phyloP scores from a whole-genome alignment of 2,329 filamentous ascomycete species.

The Madurella fahalii region DNA sequence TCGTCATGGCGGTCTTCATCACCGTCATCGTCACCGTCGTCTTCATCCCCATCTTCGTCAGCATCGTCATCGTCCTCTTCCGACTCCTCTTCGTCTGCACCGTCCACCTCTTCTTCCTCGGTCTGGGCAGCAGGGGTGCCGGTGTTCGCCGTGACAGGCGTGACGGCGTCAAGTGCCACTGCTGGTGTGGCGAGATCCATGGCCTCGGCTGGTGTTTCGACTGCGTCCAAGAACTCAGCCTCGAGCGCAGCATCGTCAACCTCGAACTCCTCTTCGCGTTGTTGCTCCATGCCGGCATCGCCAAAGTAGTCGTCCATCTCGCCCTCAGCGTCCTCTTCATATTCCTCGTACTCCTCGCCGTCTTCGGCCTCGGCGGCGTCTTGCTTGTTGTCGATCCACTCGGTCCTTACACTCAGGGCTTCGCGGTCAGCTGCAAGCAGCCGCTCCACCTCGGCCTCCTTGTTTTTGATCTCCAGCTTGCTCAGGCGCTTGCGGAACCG shows the following conservation, averaged over 20 bases:
- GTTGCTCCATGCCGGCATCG: conserved; percentile 26
- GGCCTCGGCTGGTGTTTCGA: conserved; percentile 48
- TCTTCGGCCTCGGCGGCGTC: conserved; percentile 39
- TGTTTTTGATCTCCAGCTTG: conserved; percentile 78
- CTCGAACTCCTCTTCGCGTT: conserved; percentile 31
- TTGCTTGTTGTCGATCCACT: conserved; percentile 56
- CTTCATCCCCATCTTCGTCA: conserved; percentile 48
- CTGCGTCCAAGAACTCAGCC: conserved; percentile 46
- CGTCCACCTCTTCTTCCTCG: conserved; percentile 42
- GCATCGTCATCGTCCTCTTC: conserved; percentile 44
- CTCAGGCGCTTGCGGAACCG: conserved; percentile 80
- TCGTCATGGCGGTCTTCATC: conserved; percentile 53
- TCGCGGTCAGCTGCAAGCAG: conserved; percentile 66
- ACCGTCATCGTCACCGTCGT: conserved; percentile 50
- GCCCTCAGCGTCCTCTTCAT: conserved; percentile 49
- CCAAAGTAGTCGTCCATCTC: conserved; percentile 42
- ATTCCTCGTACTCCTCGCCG: conserved; percentile 48
- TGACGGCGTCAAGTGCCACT: conserved; percentile 39
- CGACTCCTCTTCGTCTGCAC: conserved; percentile 41
- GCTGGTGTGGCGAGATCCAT: conserved; percentile 33
- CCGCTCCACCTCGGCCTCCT: conserved; percentile 73
- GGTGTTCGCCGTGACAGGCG: conserved; percentile 40
- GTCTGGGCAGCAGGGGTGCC: conserved; percentile 40
- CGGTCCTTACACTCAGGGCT: conserved; percentile 56
- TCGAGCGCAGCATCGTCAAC: conserved; percentile 36